Conservation (phyloP, 768 basidiomycete genomes). For the Cystofilobasidium capitatum region DNA sequence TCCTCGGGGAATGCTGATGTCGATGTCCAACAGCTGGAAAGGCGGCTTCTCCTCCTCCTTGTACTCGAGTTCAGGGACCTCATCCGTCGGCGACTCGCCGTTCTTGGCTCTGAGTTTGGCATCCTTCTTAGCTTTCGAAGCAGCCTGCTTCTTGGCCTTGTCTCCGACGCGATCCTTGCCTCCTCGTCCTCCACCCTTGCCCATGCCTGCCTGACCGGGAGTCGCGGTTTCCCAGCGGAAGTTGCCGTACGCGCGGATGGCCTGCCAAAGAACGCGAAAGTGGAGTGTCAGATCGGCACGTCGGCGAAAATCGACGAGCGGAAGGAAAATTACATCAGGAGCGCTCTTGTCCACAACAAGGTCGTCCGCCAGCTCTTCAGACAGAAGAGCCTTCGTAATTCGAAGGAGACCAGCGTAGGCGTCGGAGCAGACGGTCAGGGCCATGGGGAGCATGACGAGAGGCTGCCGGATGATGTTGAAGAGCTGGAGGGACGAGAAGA, state of each 20-base stretch:
- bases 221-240: slow-evolving; percentile 23
- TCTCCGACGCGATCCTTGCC: slow-evolving; percentile 25
- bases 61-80: slow-evolving; percentile 16
- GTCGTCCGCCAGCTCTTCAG: slow-evolving; percentile 50
- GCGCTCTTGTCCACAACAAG: slow-evolving; percentile 44
- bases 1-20: slow-evolving; percentile 38
- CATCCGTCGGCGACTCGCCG: slow-evolving; percentile 28
- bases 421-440: slow-evolving; percentile 41
- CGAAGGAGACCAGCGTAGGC: slow-evolving; percentile 48
- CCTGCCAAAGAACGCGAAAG: not conserved
- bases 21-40: slow-evolving; percentile 47
- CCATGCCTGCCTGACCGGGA: not conserved
- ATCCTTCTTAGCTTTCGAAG: slow-evolving; percentile 28
- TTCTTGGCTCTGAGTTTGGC: slow-evolving; percentile 29
- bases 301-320: not conserved
- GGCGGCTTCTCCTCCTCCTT: slow-evolving; percentile 39
- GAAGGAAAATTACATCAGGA: not conserved
- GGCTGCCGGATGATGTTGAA: slow-evolving; percentile 45
- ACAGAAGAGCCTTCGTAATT: slow-evolving; percentile 47
- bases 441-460: slow-evolving; percentile 32
- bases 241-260: slow-evolving; percentile 22
- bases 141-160: slow-evolving; percentile 31
- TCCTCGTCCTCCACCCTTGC: slow-evolving; percentile 12
- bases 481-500: slow-evolving; percentile 53
- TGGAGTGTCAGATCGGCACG: not conserved